Percentiles rank a stretch among this genome's conserved stretches.
These are phyloP conservation scores for Sugiyamaella smithiae DNA, from an alignment of 805 yeast genomes.

Conservation along the genomic window DNA sequence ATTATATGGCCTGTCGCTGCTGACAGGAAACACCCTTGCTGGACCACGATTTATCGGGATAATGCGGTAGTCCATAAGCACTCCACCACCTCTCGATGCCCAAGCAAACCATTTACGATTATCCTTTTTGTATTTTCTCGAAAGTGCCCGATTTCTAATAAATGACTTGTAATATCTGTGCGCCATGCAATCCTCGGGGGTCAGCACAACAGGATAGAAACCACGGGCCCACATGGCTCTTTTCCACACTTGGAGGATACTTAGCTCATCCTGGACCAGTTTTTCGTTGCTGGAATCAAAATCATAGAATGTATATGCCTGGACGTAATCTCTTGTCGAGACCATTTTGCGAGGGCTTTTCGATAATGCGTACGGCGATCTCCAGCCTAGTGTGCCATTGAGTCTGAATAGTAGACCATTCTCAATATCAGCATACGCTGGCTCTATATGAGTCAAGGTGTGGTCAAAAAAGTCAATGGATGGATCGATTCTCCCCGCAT, in stretches of 20 bases:
- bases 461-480: not conserved
- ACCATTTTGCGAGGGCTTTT: not conserved
- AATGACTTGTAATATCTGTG: conserved; percentile 21
- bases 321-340: not conserved
- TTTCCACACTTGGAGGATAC: conserved; percentile 26
- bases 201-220: conserved; percentile 29
- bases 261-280: conserved; percentile 16
- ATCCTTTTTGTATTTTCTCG: conserved; percentile 9
- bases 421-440: not conserved
- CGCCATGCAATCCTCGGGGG: conserved; percentile 16
- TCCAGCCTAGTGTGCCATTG: not conserved
- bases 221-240: conserved; percentile 31
- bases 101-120: conserved; percentile 27
- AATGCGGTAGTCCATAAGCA: conserved; percentile 25
- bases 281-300: conserved; percentile 3
- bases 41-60: conserved; percentile 25
- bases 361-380: not conserved
- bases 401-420: not conserved
- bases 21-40: not conserved
- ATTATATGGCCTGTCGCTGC: not conserved
- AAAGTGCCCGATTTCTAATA: not conserved
- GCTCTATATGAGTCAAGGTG: not conserved
- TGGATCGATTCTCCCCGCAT: too few species aligned
- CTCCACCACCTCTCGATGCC: conserved; percentile 27
- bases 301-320: conserved; percentile 18